Evolutionary conservation across 495 filamentous ascomycete species (phyloP), one percentile per base, ranked within the genome.

Genomic region (Neurospora tetraspora): DNA sequence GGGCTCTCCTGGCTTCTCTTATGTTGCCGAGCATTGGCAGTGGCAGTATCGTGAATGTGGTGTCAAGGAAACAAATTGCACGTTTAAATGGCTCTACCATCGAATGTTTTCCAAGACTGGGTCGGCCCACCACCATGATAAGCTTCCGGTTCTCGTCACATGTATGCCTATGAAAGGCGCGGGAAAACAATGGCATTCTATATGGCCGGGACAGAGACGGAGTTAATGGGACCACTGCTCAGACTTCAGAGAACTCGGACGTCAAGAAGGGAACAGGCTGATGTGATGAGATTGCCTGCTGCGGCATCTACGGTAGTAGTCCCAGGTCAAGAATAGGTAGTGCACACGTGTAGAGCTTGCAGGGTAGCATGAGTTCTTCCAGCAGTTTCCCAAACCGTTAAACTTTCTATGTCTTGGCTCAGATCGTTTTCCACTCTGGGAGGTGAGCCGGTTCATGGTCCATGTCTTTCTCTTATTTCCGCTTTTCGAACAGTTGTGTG

Each of bases 401-500:
- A 9, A 14, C 53, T 61, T 61, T 34, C 4, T 1, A 34, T 11
- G 53, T 34, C 27, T 61, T 18, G 53, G 47, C 27, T 61, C 53
- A 16, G 3, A 61, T 61, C 12, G 14, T 34, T 31, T 61, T 34
- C 53, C 53, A 61, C 53, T 61, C 11, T 61, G 12, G 47, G 53
- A 8, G 23, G 9, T 16, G 53, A 61, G 12, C 53, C 53, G 53
- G 12, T 16, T 61, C 53, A 61, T 34, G 23, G 27, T 8, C 23
- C 53, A 61, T 61, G 53, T 34, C 27, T 31, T 14, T 61, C 14
- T 31, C 53, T 61, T 31, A 61, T 61, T 16, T 31, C 23, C 53
- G 27, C 23, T 12, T 61, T 27, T 34, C 12, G 4, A 61, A 68
- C 73, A 65, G 69, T 77, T 78, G 78, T 73, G 75, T 47, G 40